phyloP scores from a whole-genome alignment of 1,139 yeast species.

The Kodamaea plutei region DNA sequence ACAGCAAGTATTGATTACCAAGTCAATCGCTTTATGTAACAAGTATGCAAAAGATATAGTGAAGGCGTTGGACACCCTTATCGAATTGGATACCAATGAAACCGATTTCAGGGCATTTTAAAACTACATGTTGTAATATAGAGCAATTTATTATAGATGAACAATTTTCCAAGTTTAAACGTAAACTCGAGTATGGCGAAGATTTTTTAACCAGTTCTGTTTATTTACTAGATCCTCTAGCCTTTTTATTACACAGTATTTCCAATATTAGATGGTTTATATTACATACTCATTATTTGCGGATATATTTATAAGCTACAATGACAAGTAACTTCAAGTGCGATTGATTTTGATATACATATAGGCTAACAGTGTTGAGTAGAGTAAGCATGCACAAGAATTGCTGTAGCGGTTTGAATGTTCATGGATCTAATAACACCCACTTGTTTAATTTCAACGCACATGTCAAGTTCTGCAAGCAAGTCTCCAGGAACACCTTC shows the following conservation, averaged over 20 bases:
- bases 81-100: constrained; percentile 36
- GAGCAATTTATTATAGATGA: no score
- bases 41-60: constrained; percentile 34
- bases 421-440: constrained; percentile 95
- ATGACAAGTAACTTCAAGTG: no score
- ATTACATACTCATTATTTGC: no score
- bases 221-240: no score
- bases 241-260: no score
- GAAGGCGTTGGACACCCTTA: constrained; percentile 36
- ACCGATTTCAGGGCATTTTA: constrained; percentile 17
- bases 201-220: no score
- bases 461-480: constrained; percentile 75
- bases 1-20: constrained; percentile 23
- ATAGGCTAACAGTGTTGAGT: constrained; percentile 61
- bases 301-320: no score
- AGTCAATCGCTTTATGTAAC: constrained; percentile 29
- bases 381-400: constrained; percentile 86
- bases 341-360: no score
- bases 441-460: constrained; percentile 87
- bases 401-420: constrained; percentile 94
- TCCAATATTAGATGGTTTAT: no score
- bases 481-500: constrained; percentile 91
- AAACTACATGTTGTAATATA: no score
- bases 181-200: no score
- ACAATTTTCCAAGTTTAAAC: no score